Base-by-base conservation (phyloP, 495 filamentous ascomycete species). In the Peziza echinospora region DNA sequence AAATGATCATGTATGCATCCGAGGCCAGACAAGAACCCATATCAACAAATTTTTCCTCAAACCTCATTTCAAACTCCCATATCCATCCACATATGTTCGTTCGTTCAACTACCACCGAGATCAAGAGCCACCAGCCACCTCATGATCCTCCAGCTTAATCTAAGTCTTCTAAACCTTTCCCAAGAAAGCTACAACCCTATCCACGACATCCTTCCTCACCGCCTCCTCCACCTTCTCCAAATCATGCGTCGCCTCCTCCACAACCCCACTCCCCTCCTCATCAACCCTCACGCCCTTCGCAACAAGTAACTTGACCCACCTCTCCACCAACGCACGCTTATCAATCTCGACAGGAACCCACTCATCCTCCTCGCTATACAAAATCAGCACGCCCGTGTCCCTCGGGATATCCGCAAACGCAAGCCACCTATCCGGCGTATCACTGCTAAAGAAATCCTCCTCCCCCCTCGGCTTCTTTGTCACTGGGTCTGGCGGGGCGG, bases 391-490 rank as follows among this genome's bases (percentile, higher is more conserved):
- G 9, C 76, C 68, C 24, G 67, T 72, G 26, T 66, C 53, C 45
- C 68, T 50, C 22, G 67, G 66, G 34, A 80, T 62, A n/a, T n/a
- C n/a, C n/a, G n/a, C n/a, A n/a, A n/a, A n/a, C n/a, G n/a, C n/a
- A n/a, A n/a, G n/a, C n/a, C n/a, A n/a, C 3, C 19, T 7, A 37
- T 37, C 30, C 3, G 30, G 30, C 30, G 13, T 1, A 59, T 87
- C 82, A 5, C 80, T 80, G 48, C 78, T 82, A 64, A 94, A 97
- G 51, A 80, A 79, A 60, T 96, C 89, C 62, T 97, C 87, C 42
- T 78, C 77, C 10, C 82, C 78, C 5, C 65, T 68, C 24, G 48
- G 43, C 5, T 47, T 47, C 13, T 47, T 45, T 11, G 44, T 46
- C 7, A 41, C 41, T 3, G 43, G 37, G 28, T 47, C 44, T 21